These are phyloP conservation scores for Umbilicus rupestris DNA, from an alignment of 164 flowering plant genomes.

Conservation along the genomic window DNA sequence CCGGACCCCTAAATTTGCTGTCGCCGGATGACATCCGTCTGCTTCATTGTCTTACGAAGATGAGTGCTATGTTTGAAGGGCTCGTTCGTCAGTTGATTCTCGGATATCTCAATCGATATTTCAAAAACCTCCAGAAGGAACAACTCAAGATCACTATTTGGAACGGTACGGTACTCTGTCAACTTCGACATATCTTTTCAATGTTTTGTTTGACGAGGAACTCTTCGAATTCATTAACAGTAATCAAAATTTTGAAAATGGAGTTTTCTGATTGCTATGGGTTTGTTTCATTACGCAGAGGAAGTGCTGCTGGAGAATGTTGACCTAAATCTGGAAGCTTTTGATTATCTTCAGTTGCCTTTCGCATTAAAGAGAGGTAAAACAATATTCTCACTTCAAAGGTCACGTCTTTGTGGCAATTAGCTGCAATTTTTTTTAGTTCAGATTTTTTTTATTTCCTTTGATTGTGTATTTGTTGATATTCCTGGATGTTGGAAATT, in stretches of 20 bases:
- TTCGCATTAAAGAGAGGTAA: constrained; percentile 68
- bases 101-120: constrained; percentile 65
- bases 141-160: constrained; percentile 80
- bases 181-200: neutral
- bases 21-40: neutral
- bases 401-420: neutral
- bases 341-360: constrained; percentile 83
- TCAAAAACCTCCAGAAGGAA: constrained; percentile 65
- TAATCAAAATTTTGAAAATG: neutral
- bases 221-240: neutral
- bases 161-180: constrained; percentile 37
- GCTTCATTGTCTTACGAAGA: neutral
- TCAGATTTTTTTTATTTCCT: neutral
- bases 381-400: neutral
- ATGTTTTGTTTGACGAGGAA: neutral
- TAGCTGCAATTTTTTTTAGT: too few relatives aligned
- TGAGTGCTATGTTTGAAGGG: constrained; percentile 58
- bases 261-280: neutral
- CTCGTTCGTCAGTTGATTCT: constrained; percentile 53
- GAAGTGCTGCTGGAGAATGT: constrained; percentile 72
- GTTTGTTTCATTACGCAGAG: constrained; percentile 29
- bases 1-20: neutral
- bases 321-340: constrained; percentile 82
- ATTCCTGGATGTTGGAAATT: too few relatives aligned
- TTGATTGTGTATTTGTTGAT: too few relatives aligned